Percentiles rank a stretch among this genome's conserved stretches.
Evolutionary conservation across 768 basidiomycete genomes (phyloP).

Genomic region (Suillus spraguei): DNA sequence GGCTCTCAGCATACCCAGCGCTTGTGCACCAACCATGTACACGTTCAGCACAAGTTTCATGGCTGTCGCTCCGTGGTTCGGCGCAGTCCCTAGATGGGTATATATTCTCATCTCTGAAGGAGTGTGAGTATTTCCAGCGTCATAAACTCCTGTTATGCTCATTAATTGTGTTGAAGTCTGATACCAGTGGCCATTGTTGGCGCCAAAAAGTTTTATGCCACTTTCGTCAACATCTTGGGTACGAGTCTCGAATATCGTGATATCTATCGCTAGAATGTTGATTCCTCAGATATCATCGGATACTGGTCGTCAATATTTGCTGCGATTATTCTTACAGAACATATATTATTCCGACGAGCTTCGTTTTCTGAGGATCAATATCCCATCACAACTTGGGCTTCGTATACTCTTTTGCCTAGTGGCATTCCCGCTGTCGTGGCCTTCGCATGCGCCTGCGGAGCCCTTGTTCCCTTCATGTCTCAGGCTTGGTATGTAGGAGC

Average conservation of each 20-base stretch:
- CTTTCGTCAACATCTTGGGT: slow-evolving; percentile 46
- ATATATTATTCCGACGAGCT: slow-evolving; percentile 41
- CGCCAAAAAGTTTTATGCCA: slow-evolving; percentile 45
- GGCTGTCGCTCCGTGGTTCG: slow-evolving; percentile 36
- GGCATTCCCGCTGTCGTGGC: slow-evolving; percentile 44
- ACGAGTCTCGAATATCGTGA: slow-evolving; percentile 9
- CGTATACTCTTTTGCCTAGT: slow-evolving; percentile 38
- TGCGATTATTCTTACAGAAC: slow-evolving; percentile 44
- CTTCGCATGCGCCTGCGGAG: slow-evolving; percentile 40
- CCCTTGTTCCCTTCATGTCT: slow-evolving; percentile 50
- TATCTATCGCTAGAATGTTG: not conserved
- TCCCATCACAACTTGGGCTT: slow-evolving; percentile 40
- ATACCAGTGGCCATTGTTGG: slow-evolving; percentile 51
- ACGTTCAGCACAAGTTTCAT: slow-evolving; percentile 50
- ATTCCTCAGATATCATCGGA: slow-evolving; percentile 40
- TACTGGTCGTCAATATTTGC: slow-evolving; percentile 44
- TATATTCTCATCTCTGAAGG: slow-evolving; percentile 47
- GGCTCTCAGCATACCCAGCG: slow-evolving; percentile 55
- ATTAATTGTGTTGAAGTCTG: slow-evolving; percentile 28
- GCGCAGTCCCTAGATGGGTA: slow-evolving; percentile 46
- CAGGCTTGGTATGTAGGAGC: slow-evolving; percentile 56
- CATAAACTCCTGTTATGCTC: not conserved
- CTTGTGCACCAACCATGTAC: slow-evolving; percentile 63
- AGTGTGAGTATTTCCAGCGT: slow-evolving; percentile 34
- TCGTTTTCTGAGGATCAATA: slow-evolving; percentile 37